Evolutionary conservation across 192 early-diverging fungal genomes (phyloP).

Genomic region (Backusella liffmaniae): DNA sequence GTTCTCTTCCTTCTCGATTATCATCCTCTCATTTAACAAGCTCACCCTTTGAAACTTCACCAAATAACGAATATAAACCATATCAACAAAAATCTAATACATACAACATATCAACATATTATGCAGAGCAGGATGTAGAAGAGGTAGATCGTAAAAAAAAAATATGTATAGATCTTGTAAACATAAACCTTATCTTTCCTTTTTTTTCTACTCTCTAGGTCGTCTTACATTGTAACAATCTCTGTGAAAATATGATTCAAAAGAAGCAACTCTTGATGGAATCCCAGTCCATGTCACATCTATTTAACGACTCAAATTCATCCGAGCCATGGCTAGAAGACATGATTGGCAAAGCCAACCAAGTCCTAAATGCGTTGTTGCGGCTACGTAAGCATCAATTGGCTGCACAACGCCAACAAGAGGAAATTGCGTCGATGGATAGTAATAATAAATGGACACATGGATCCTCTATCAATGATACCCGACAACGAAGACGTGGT

Average conservation of each 20-base stretch:
- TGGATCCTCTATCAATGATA: not conserved
- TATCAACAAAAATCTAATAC: not conserved
- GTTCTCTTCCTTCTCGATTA: not conserved
- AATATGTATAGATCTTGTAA: not conserved
- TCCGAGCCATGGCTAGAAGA: slow-evolving; percentile 26
- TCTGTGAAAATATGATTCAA: slow-evolving; percentile 27
- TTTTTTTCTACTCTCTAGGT: slow-evolving; percentile 10
- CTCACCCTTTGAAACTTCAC: not conserved
- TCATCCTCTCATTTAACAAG: not conserved
- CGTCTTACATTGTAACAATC: slow-evolving; percentile 16
- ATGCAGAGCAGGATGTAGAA: slow-evolving; percentile 1
- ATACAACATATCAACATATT: not conserved
- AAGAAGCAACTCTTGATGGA: slow-evolving; percentile 4
- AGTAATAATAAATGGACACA: not conserved
- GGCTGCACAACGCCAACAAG: slow-evolving; percentile 5
- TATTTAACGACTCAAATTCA: slow-evolving; percentile 6
- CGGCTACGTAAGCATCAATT: slow-evolving; percentile 22
- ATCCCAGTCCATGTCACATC: not conserved
- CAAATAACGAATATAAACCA: not conserved
- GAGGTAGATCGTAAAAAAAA: slow-evolving; percentile 1
- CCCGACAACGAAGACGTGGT: slow-evolving; percentile 24
- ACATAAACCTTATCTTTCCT: not conserved
- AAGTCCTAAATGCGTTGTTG: slow-evolving; percentile 20
- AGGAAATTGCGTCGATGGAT: not conserved
- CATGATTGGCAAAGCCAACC: slow-evolving; percentile 25